A percentile compares a stretch with the other conserved stretches of the same genome.
Conservation (phyloP, 306 rosid genomes). For the Dryas drummondii region DNA sequence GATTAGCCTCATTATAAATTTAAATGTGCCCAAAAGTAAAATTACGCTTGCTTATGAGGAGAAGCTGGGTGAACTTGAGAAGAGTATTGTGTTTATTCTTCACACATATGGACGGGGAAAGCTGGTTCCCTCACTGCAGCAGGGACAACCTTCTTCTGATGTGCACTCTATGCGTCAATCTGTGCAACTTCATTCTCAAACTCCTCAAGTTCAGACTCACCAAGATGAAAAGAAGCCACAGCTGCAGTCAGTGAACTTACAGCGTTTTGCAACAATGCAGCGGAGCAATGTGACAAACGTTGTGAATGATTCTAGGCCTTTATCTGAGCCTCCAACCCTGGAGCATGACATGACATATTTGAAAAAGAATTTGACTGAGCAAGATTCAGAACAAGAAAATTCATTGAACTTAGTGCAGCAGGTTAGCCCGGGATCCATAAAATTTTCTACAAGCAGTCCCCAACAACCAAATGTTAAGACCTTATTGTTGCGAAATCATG, state of each 20-base stretch:
- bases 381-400: constrained; percentile 62
- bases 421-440: constrained; percentile 59
- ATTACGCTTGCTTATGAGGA: constrained; percentile 42
- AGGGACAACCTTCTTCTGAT: constrained; percentile 60
- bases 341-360: constrained; percentile 57
- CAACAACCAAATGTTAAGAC: constrained; percentile 54
- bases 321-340: constrained; percentile 49
- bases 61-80: constrained; percentile 54
- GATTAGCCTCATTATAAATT: constrained; percentile 39
- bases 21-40: constrained; percentile 49
- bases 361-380: constrained; percentile 51
- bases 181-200: constrained; percentile 47
- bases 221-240: constrained; percentile 65
- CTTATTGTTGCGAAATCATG: constrained; percentile 53
- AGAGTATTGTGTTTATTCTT: constrained; percentile 48
- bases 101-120: constrained; percentile 46
- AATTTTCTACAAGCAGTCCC: constrained; percentile 50
- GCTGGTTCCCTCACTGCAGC: constrained; percentile 41
- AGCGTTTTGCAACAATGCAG: constrained; percentile 50
- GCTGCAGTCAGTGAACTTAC: constrained; percentile 53
- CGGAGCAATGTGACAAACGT: constrained; percentile 48
- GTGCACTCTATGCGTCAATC: constrained; percentile 65
- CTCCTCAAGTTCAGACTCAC: constrained; percentile 55
- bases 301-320: constrained; percentile 53
- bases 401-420: constrained; percentile 53